Conservation (phyloP, 2,329 filamentous ascomycete genomes). For the Aureobasidium sp. region DNA sequence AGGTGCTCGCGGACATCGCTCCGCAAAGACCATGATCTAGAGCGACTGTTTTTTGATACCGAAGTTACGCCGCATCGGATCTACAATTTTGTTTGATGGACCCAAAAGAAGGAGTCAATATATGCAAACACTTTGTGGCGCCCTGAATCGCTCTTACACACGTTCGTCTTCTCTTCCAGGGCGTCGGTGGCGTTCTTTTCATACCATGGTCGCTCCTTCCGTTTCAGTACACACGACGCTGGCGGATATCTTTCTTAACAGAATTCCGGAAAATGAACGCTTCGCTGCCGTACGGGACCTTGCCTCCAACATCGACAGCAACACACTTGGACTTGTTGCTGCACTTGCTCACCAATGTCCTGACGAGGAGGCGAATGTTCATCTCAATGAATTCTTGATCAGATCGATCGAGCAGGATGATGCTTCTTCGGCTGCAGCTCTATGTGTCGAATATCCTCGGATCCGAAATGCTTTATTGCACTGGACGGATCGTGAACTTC, state of each 20-base stretch:
- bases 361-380: constrained; percentile 10
- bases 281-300: constrained; percentile 7
- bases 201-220: not conserved
- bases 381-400: constrained; percentile 14
- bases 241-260: constrained; percentile 13
- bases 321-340: constrained; percentile 11
- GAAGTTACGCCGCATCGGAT: constrained; percentile 1
- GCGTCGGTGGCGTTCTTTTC: not conserved
- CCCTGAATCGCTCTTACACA: not conserved
- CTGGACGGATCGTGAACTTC: constrained; percentile 2
- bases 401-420: constrained; percentile 18
- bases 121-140: not conserved
- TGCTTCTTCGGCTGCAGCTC: constrained; percentile 14
- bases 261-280: constrained; percentile 13
- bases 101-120: not conserved
- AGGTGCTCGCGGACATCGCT: not conserved
- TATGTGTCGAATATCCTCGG: constrained; percentile 17
- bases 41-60: constrained; percentile 2
- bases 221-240: not conserved
- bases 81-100: not conserved
- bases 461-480: constrained; percentile 16
- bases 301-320: constrained; percentile 1
- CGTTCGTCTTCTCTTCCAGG: not conserved
- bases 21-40: not conserved
- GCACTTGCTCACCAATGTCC: constrained; percentile 9